These are phyloP conservation scores for Tagetes patula DNA, from an alignment of 129 eudicot genomes.

Conservation along the genomic window DNA sequence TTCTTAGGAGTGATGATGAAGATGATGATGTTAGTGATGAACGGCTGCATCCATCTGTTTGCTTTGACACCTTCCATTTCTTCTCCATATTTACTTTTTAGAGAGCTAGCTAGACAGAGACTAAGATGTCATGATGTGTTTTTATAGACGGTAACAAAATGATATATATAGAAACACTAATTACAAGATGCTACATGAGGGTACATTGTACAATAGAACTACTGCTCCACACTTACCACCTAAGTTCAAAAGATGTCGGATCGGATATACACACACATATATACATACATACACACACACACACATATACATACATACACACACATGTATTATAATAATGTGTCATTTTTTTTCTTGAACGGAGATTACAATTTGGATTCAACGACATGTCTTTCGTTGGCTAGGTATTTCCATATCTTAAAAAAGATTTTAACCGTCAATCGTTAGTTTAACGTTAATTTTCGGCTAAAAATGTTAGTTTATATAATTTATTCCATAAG, in stretches of 20 bases:
- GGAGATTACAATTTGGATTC: no score
- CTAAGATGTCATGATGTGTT: slow-evolving; percentile 11
- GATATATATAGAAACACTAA: slow-evolving; percentile 6
- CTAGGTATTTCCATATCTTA: no score
- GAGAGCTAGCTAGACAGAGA: background rate
- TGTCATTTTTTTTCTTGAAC: no score
- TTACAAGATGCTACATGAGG: background rate
- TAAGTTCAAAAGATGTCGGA: background rate
- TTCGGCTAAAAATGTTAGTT: no score
- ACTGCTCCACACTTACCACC: slow-evolving; percentile 3
- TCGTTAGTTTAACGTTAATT: no score
- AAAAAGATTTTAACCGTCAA: no score
- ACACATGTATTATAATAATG: no score
- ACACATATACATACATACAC: no score
- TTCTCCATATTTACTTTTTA: slow-evolving; percentile 32
- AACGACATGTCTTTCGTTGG: no score
- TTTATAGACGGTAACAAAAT: background rate
- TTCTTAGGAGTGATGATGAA: slow-evolving; percentile 31
- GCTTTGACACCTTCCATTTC: slow-evolving; percentile 43
- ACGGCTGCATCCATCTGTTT: slow-evolving; percentile 23
- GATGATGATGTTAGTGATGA: slow-evolving; percentile 28
- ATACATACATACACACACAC: background rate
- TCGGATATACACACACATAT: background rate
- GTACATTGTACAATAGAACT: background rate
- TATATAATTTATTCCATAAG: no score